A percentile compares a stretch with the other conserved stretches of the same genome.
These are phyloP conservation scores for Marasmius fiardii DNA, from an alignment of 1,284 basidiomycete species.

Conservation along the genomic window DNA sequence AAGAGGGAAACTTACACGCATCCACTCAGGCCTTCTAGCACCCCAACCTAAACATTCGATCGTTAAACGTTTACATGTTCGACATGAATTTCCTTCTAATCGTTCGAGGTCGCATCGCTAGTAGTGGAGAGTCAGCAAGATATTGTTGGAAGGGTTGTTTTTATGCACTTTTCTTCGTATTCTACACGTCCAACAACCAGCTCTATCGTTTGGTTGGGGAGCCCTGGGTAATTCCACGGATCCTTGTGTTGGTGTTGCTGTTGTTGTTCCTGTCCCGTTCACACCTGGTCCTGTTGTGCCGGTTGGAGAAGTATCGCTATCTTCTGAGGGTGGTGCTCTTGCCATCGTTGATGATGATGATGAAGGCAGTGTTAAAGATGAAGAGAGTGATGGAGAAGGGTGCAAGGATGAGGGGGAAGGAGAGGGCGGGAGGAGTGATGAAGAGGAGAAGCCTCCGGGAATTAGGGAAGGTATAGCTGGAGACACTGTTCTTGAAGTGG, in stretches of 20 bases:
- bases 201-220: constrained; percentile 50
- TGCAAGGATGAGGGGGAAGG: no score
- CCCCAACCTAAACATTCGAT: constrained; percentile 82
- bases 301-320: constrained; percentile 26
- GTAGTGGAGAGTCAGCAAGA: constrained; percentile 4
- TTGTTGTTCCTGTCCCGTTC: no score
- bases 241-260: constrained; percentile 46
- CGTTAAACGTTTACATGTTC: constrained; percentile 71
- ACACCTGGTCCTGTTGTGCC: constrained; percentile 29
- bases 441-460: no score
- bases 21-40: constrained; percentile 75
- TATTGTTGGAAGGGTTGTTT: not conserved
- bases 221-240: constrained; percentile 48
- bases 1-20: constrained; percentile 55
- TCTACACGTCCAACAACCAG: constrained; percentile 80
- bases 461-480: no score
- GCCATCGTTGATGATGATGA: constrained; percentile 34
- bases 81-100: constrained; percentile 71
- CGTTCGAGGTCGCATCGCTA: constrained; percentile 80
- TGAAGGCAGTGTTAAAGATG: constrained; percentile 40
- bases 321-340: constrained; percentile 36
- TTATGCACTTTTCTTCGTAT: constrained; percentile 68
- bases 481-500: constrained; percentile 33
- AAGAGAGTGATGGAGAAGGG: no score
- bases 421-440: no score